Conservation (phyloP, 2,329 filamentous ascomycete genomes). For the Fusarium guadeloupense region DNA sequence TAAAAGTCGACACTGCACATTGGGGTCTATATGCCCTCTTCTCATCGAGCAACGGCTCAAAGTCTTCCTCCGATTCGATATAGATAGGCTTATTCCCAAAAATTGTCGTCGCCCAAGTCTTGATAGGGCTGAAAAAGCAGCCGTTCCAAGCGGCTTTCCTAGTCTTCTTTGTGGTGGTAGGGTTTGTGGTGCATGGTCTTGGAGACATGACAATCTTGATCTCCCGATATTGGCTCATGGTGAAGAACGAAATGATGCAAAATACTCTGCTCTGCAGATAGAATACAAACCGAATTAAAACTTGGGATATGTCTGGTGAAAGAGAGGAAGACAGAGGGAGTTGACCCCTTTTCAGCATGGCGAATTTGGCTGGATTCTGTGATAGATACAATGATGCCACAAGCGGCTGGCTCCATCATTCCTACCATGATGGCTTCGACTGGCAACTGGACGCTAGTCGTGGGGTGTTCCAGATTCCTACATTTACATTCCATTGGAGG, state of each 20-base stretch:
- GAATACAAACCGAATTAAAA: neutral
- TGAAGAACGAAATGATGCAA: neutral
- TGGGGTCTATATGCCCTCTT: slow-evolving; percentile 44
- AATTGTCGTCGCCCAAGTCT: slow-evolving; percentile 8
- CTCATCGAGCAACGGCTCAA: slow-evolving; percentile 37
- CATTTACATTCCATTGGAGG: slow-evolving; percentile 24
- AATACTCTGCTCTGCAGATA: slow-evolving; percentile 12
- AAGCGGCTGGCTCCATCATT: slow-evolving; percentile 31
- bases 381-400: neutral
- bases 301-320: neutral
- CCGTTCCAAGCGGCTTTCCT: slow-evolving; percentile 13
- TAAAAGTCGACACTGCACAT: slow-evolving; percentile 54
- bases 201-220: slow-evolving; percentile 32
- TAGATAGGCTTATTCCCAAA: slow-evolving; percentile 10
- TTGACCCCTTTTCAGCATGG: slow-evolving; percentile 23
- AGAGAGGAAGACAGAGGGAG: neutral
- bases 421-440: slow-evolving; percentile 11
- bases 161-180: neutral
- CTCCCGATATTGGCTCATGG: slow-evolving; percentile 22
- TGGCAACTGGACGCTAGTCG: neutral
- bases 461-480: slow-evolving; percentile 22
- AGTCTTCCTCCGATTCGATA: slow-evolving; percentile 25
- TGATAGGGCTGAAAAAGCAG: slow-evolving; percentile 25
- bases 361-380: neutral
- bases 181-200: neutral